phyloP scores from a whole-genome alignment of 371 early-diverging fungal species.

The Massospora cicadina region DNA sequence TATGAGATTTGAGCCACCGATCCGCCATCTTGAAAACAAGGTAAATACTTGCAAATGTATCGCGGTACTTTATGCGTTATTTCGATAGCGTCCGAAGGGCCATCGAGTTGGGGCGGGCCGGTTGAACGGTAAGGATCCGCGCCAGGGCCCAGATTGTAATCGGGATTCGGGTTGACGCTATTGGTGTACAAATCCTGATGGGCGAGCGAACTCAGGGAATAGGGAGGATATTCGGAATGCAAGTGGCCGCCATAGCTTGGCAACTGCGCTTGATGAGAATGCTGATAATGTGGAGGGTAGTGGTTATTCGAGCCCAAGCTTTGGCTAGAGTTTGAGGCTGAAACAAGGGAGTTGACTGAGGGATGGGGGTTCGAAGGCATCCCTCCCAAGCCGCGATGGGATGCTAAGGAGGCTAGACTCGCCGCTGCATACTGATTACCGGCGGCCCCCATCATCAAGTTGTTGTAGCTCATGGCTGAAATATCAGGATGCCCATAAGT shows the following conservation, averaged over 20 bases:
- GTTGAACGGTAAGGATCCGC: not conserved
- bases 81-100: not conserved
- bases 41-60: not conserved
- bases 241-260: not conserved
- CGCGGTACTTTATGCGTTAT: slow-evolving; percentile 12
- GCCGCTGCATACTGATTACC: slow-evolving; percentile 1
- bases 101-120: not conserved
- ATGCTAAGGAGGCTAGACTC: slow-evolving; percentile 4
- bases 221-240: not conserved
- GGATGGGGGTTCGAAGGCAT: not conserved
- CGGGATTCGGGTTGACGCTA: not conserved
- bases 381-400: not conserved
- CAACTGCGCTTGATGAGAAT: not conserved
- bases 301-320: not conserved
- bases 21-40: slow-evolving; percentile 14
- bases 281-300: not conserved
- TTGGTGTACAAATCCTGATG: not conserved
- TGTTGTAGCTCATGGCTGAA: not conserved
- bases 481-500: not conserved
- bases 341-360: not conserved
- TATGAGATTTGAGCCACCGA: slow-evolving; percentile 7
- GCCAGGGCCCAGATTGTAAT: not conserved
- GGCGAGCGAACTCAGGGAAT: not conserved
- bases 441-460: not conserved
- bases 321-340: not conserved